Evolutionary conservation across 2,329 filamentous ascomycete species (phyloP).

Genomic region (Septoria petroselini): DNA sequence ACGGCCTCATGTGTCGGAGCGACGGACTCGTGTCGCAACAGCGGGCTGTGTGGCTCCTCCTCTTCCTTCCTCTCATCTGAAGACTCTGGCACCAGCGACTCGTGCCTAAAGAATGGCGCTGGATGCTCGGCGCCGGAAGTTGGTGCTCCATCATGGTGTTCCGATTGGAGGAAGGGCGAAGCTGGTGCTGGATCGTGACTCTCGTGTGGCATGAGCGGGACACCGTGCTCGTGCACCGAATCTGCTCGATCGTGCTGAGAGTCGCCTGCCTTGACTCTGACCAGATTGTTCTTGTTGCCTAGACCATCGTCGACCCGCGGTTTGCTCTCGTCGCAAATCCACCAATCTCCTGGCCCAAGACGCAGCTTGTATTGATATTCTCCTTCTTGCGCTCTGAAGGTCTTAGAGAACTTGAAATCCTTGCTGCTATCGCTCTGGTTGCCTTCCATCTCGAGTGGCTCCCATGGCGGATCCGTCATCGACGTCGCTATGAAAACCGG

Average conservation of each 20-base stretch:
- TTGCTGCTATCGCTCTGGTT: slow-evolving; percentile 47
- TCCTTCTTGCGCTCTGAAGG: slow-evolving; percentile 55
- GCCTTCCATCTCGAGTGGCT: slow-evolving; percentile 62
- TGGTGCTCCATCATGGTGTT: slow-evolving; percentile 4
- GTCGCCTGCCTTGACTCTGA: slow-evolving; percentile 32
- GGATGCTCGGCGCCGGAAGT: slow-evolving; percentile 9
- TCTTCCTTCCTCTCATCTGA: slow-evolving; percentile 4
- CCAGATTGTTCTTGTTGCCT: slow-evolving; percentile 55
- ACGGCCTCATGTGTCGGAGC: slow-evolving; percentile 28
- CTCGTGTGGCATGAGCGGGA: slow-evolving; percentile 16
- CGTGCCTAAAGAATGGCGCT: slow-evolving; percentile 38
- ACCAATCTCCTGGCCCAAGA: slow-evolving; percentile 64
- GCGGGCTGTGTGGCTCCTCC: slow-evolving; percentile 31
- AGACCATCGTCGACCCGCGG: slow-evolving; percentile 54
- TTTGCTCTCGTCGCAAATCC: slow-evolving; percentile 63
- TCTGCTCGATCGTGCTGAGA: slow-evolving; percentile 16
- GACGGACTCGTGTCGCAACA: slow-evolving; percentile 41
- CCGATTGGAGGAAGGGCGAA: slow-evolving; percentile 5
- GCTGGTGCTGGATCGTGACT: slow-evolving; percentile 3
- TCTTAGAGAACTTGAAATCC: slow-evolving; percentile 57
- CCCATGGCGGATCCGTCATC: slow-evolving; percentile 66
- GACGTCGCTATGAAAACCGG: slow-evolving; percentile 69
- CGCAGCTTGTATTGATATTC: slow-evolving; percentile 74
- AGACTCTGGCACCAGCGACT: slow-evolving; percentile 24
- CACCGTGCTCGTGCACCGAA: slow-evolving; percentile 11